Evolutionary conservation across 2,329 filamentous ascomycete species (phyloP).

Genomic region (Aspergillus uvarum): DNA sequence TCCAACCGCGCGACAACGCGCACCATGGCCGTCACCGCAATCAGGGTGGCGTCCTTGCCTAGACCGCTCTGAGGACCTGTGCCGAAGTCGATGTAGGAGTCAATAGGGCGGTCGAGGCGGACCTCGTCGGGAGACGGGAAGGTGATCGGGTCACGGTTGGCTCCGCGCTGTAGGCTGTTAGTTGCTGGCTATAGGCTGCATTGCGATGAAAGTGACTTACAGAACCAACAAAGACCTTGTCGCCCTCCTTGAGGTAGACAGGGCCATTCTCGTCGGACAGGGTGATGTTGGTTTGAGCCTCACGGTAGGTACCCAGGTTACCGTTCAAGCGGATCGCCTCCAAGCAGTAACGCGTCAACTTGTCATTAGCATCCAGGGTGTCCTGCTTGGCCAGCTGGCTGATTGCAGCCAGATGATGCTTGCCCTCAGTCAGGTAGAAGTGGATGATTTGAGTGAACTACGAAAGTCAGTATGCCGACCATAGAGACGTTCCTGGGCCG

Average conservation of each 20-base stretch:
- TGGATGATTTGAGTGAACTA: conserved; percentile 72
- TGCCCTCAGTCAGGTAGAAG: conserved; percentile 65
- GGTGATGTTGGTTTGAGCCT: conserved; percentile 49
- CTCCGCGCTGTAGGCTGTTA: conserved; percentile 36
- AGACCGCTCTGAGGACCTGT: conserved; percentile 63
- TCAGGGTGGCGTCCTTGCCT: conserved; percentile 59
- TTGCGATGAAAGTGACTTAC: conserved; percentile 35
- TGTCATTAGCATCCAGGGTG: conserved; percentile 58
- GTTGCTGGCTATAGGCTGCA: neutral
- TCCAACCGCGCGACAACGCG: conserved; percentile 62
- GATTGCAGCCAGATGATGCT: conserved; percentile 59
- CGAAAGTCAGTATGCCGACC: neutral
- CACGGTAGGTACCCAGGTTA: conserved; percentile 61
- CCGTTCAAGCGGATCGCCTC: conserved; percentile 70
- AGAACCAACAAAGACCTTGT: conserved; percentile 65
- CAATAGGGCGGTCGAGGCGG: conserved; percentile 62
- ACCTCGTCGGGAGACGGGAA: conserved; percentile 44
- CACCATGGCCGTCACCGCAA: conserved; percentile 67
- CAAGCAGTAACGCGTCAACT: conserved; percentile 67
- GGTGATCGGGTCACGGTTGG: conserved; percentile 56
- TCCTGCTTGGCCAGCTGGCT: conserved; percentile 59
- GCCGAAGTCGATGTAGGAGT: conserved; percentile 65
- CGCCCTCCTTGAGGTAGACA: conserved; percentile 56
- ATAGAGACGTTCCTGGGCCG: conserved; percentile 16
- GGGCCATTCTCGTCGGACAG: conserved; percentile 53